Evolutionary conservation across 1,139 yeast genomes (phyloP), one percentile per base, ranked within the genome.

Genomic region (Pichia sp.): DNA sequence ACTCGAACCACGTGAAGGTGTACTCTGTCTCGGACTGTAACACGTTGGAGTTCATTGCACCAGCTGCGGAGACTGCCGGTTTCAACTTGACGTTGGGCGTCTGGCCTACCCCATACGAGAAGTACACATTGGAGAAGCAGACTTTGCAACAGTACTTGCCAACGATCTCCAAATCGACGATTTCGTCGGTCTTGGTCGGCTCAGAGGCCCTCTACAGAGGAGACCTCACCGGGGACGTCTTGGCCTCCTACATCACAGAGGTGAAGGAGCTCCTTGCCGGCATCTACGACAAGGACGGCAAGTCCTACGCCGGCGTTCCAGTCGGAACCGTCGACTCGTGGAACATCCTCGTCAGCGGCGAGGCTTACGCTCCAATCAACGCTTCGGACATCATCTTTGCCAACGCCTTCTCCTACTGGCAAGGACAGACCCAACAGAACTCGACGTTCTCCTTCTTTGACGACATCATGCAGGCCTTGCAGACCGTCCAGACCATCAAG

Each of bases 391-490:
- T 89, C 65, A 82, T 90, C 60, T 86, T 85, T 71, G 95, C 96
- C 67, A 92, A 93, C 71, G 97, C 97, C 54, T 93, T 92, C 80
- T 87, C 97, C 19, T 92, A 90, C 85, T 93, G 98, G 98, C 97
- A 93, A 77, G 97, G 97, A 47, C 97, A 89, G 76, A 80, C 92
- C 64, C 80, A 79, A 78, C 69, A 73, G 57, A 90, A 89, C 70
- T 82, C 97, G 44, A 82, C 96, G 29, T 87, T 81, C 79, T 88
- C 97, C 5, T 90, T 90, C 85, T 82, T 90, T 63, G 97, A 90
- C 70, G 97, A 90, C 73, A 88, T 90, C 73, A 89, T 89, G 96
- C 97, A 90, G 78, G 96, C 97, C 61, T 77, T 92, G 72, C 95
- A 88, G 77, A 78, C 80, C 58, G 82, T 92, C 68, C 96, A 90